Conservation (phyloP, 371 early-diverging fungal species). For the Vairimorpha necatrix region DNA sequence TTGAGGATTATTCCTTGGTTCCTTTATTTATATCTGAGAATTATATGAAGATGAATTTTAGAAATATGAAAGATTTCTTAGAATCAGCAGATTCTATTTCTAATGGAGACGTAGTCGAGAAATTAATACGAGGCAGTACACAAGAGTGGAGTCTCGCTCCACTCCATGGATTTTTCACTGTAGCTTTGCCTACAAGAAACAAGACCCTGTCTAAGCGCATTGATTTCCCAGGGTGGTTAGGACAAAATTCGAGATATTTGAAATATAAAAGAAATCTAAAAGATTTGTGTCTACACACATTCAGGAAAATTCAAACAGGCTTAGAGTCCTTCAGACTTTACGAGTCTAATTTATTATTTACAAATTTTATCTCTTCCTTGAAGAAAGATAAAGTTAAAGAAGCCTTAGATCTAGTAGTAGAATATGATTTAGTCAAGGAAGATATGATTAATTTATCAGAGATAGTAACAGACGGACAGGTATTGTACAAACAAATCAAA, state of each 20-base stretch:
- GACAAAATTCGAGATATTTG: slow-evolving; percentile 75
- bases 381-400: slow-evolving; percentile 68
- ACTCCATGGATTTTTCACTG: slow-evolving; percentile 77
- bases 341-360: slow-evolving; percentile 31
- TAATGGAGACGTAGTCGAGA: slow-evolving; percentile 75
- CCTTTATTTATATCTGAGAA: slow-evolving; percentile 83
- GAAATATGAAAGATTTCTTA: slow-evolving; percentile 24
- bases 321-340: slow-evolving; percentile 59
- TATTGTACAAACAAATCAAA: slow-evolving; percentile 68
- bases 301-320: slow-evolving; percentile 67
- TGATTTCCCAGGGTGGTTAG: slow-evolving; percentile 72
- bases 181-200: slow-evolving; percentile 73
- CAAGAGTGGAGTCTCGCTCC: slow-evolving; percentile 86
- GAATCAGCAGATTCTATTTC: slow-evolving; percentile 81
- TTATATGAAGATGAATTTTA: slow-evolving; percentile 51
- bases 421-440: slow-evolving; percentile 77
- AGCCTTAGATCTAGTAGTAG: slow-evolving; percentile 75
- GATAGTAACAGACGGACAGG: slow-evolving; percentile 67
- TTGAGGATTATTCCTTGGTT: slow-evolving; percentile 77
- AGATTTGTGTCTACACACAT: slow-evolving; percentile 75
- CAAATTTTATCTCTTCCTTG: slow-evolving; percentile 14
- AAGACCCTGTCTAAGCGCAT: slow-evolving; percentile 34
- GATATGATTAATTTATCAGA: slow-evolving; percentile 77
- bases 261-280: slow-evolving; percentile 72
- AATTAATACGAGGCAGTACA: slow-evolving; percentile 70